Conservation (phyloP, 139 green algal species). For the Pseudopediastrum boryanum region DNA sequence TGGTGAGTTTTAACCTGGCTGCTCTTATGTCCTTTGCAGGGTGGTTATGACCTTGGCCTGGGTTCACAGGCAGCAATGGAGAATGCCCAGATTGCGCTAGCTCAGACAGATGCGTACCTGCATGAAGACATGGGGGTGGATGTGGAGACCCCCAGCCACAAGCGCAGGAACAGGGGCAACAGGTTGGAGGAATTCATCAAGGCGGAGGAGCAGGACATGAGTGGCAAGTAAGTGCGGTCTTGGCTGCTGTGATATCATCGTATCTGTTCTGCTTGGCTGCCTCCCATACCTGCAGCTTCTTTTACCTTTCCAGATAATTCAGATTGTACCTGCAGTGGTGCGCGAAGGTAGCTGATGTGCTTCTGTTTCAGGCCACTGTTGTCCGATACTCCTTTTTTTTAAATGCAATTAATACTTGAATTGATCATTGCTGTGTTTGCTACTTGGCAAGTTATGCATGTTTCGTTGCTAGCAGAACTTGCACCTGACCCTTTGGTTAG, state of each 20-base stretch:
- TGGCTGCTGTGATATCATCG: slow-evolving; percentile 2
- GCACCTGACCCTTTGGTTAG: not conserved
- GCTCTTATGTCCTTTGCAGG: too few relatives aligned
- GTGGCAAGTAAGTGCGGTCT: too few relatives aligned
- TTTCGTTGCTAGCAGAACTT: not conserved
- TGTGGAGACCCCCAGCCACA: not conserved
- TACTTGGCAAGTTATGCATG: not conserved
- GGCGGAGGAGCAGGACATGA: slow-evolving; percentile 1
- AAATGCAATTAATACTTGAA: too few relatives aligned
- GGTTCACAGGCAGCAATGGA: too few relatives aligned
- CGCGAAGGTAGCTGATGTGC: not conserved
- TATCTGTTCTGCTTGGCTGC: not conserved
- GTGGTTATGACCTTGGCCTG: too few relatives aligned
- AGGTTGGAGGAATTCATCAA: slow-evolving; percentile 25
- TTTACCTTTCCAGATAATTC: not conserved
- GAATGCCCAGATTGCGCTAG: too few relatives aligned
- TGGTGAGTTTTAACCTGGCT: too few relatives aligned
- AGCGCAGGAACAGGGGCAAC: slow-evolving; percentile 3
- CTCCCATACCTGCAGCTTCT: not conserved
- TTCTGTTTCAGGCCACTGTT: not conserved
- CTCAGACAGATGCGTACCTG: too few relatives aligned
- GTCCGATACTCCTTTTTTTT: too few relatives aligned
- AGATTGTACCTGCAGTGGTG: not conserved
- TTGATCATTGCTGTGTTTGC: too few relatives aligned
- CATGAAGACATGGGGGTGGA: too few relatives aligned